These are phyloP conservation scores for Gyrodon lividus DNA, from an alignment of 768 basidiomycete species.

Conservation along the genomic window DNA sequence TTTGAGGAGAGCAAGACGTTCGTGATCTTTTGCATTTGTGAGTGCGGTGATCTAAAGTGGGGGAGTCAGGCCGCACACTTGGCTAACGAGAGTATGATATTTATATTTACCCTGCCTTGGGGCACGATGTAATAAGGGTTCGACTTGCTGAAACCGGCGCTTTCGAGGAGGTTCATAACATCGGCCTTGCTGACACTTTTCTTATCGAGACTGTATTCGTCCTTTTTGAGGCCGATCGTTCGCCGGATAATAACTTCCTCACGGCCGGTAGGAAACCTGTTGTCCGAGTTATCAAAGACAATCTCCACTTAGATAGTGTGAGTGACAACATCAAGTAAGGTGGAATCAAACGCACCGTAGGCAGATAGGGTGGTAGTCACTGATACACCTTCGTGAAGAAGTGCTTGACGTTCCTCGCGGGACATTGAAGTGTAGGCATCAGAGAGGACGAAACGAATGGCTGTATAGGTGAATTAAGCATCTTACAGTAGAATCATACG, in stretches of 20 bases:
- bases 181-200: constrained; percentile 96
- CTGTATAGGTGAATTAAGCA: constrained; percentile 36
- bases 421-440: constrained; percentile 97
- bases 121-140: constrained; percentile 99
- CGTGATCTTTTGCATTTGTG: constrained; percentile 95
- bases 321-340: background rate
- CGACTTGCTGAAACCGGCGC: constrained; percentile 95
- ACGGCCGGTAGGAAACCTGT: constrained; percentile 89
- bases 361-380: constrained; percentile 88
- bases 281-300: constrained; percentile 92
- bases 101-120: constrained; percentile 81
- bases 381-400: constrained; percentile 93
- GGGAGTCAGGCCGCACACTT: constrained; percentile 8
- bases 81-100: constrained; percentile 25
- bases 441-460: constrained; percentile 95
- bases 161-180: constrained; percentile 95
- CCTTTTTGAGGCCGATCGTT: constrained; percentile 97
- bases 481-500: background rate
- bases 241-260: constrained; percentile 86
- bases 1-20: constrained; percentile 90
- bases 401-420: constrained; percentile 85
- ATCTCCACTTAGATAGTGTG: constrained; percentile 62
- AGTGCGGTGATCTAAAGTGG: constrained; percentile 79
- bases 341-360: constrained; percentile 54
- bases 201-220: constrained; percentile 95